Evolutionary conservation across 805 yeast species (phyloP).

Genomic region (Dipodascus geniculatus): DNA sequence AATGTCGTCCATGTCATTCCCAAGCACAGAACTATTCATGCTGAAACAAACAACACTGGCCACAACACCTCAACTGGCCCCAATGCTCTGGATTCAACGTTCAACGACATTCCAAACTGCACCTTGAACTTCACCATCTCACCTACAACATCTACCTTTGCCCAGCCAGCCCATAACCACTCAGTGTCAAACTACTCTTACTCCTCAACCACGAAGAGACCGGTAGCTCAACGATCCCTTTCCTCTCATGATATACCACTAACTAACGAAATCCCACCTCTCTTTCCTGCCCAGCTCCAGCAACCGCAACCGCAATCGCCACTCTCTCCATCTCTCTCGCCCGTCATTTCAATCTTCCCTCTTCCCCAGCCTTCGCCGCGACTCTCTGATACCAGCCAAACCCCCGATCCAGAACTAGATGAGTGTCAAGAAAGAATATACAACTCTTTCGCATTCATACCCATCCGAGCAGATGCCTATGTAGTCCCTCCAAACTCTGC

Average conservation of each 20-base stretch:
- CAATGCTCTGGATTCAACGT: neutral
- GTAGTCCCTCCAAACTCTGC: constrained; percentile 11
- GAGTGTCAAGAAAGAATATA: constrained; percentile 3
- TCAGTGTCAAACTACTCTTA: neutral
- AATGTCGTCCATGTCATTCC: constrained; percentile 14
- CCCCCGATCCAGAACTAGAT: constrained; percentile 4
- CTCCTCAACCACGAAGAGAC: neutral
- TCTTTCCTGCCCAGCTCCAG: neutral
- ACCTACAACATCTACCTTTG: neutral
- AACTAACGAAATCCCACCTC: neutral
- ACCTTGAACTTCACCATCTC: neutral
- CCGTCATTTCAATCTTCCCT: neutral
- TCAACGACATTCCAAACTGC: neutral
- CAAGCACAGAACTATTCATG: constrained; percentile 6
- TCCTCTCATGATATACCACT: neutral
- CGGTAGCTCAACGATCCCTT: neutral
- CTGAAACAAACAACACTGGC: neutral
- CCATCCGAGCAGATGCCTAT: neutral
- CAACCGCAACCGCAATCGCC: neutral
- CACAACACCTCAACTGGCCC: neutral
- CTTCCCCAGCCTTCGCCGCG: neutral
- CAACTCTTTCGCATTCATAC: constrained; percentile 8
- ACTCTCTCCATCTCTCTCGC: neutral
- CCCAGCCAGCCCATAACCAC: neutral
- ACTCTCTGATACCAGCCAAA: neutral